These are phyloP conservation scores for Scytalidium sp. DNA, from an alignment of 2,329 filamentous ascomycete species.

Conservation along the genomic window DNA sequence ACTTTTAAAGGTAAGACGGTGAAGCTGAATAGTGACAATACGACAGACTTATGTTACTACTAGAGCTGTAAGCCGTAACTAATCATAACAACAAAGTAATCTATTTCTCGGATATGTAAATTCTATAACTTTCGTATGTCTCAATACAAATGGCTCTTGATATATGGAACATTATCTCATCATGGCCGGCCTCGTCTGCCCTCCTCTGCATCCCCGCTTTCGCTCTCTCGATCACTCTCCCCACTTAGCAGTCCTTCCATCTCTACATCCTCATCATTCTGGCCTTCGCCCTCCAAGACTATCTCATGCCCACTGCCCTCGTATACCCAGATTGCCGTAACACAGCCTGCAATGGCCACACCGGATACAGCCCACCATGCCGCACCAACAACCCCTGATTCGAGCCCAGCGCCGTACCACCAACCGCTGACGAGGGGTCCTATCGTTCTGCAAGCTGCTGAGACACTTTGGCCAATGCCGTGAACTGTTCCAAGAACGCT, in stretches of 20 bases:
- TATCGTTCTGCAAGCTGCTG: slow-evolving; percentile 50
- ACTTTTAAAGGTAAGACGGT: no score
- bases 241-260: background rate
- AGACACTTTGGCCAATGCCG: slow-evolving; percentile 54
- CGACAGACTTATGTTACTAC: no score
- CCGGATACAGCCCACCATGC: slow-evolving; percentile 52
- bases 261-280: slow-evolving; percentile 2
- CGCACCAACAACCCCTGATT: slow-evolving; percentile 50
- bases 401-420: slow-evolving; percentile 50
- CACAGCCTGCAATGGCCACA: slow-evolving; percentile 54
- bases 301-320: slow-evolving; percentile 65
- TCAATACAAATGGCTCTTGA: no score
- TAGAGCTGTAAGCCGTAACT: no score
- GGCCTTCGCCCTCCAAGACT: slow-evolving; percentile 42
- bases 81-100: no score
- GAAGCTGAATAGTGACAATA: no score
- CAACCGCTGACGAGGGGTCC: slow-evolving; percentile 53
- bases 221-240: background rate
- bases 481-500: slow-evolving; percentile 56
- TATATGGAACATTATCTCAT: no score
- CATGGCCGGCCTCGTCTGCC: no score
- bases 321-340: slow-evolving; percentile 57
- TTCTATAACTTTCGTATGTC: no score
- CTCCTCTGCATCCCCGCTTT: background rate
- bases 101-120: no score